Percentiles rank a stretch among this genome's conserved stretches.
Conservation (phyloP, 306 rosid genomes). For the Nissolia schottii region DNA sequence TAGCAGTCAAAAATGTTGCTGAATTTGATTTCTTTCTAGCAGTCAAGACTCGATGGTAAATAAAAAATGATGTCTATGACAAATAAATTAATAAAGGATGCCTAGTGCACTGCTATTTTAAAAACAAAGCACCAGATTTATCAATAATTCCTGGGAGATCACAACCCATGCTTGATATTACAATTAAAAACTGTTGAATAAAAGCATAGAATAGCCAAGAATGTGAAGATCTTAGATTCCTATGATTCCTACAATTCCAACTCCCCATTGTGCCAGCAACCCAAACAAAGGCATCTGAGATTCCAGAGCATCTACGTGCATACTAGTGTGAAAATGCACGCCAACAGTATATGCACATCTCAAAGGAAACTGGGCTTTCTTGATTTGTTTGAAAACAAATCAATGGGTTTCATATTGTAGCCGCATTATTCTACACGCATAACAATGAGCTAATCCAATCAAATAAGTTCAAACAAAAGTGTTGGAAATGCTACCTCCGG, state of each 20-base stretch:
- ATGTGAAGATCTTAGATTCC: not conserved
- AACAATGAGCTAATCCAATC: not conserved
- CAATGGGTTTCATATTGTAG: not conserved
- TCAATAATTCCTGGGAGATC: not conserved
- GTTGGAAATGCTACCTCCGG: conserved; percentile 21
- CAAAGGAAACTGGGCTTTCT: conserved; percentile 14
- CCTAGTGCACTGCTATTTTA: not conserved
- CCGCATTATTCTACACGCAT: not conserved
- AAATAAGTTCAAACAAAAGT: not conserved
- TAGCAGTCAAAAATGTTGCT: not conserved
- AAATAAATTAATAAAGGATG: not conserved
- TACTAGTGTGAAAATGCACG: not conserved
- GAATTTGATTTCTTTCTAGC: not conserved
- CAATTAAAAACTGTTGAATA: not conserved
- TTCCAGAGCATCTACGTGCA: not conserved
- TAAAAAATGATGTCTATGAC: not conserved
- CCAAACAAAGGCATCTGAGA: not conserved
- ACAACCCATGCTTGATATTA: not conserved
- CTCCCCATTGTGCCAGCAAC: not conserved
- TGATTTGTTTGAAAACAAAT: not conserved
- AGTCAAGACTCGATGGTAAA: not conserved
- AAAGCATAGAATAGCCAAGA: not conserved
- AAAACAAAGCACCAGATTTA: not conserved
- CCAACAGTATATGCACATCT: not conserved
- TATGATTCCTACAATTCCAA: not conserved